These are phyloP conservation scores for Schizosaccharomyces octosporus DNA, from an alignment of 805 yeast genomes.

Conservation along the genomic window DNA sequence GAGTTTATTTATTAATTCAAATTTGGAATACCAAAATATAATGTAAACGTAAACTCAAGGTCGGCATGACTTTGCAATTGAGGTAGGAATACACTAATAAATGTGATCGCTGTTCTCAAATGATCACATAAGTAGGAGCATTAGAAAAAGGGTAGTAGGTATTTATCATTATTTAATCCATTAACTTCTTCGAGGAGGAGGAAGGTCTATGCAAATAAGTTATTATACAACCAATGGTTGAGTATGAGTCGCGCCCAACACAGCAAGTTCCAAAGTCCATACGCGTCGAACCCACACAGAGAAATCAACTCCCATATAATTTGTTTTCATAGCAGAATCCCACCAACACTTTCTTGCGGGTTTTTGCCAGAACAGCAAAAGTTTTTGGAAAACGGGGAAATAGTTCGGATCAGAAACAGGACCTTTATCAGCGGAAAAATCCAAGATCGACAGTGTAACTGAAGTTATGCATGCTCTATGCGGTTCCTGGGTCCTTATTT, in stretches of 20 bases:
- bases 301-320: neutral
- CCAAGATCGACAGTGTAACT: neutral
- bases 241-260: neutral
- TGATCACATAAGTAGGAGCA: no score
- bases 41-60: no score
- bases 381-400: constrained; percentile 23
- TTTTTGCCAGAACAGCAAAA: constrained; percentile 75
- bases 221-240: neutral
- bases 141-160: no score
- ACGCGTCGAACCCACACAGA: neutral
- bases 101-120: no score
- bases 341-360: constrained; percentile 98
- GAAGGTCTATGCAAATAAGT: no score
- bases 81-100: no score
- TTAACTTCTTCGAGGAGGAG: no score
- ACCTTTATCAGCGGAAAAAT: neutral
- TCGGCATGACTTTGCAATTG: no score
- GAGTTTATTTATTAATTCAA: no score
- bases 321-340: constrained; percentile 17
- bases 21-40: no score
- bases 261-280: neutral
- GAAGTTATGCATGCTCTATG: neutral
- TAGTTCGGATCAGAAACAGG: constrained; percentile 1
- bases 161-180: no score
- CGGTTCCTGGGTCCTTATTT: constrained; percentile 60